phyloP scores from a whole-genome alignment of 2,329 filamentous ascomycete species.

The Penicillium sumatraense region DNA sequence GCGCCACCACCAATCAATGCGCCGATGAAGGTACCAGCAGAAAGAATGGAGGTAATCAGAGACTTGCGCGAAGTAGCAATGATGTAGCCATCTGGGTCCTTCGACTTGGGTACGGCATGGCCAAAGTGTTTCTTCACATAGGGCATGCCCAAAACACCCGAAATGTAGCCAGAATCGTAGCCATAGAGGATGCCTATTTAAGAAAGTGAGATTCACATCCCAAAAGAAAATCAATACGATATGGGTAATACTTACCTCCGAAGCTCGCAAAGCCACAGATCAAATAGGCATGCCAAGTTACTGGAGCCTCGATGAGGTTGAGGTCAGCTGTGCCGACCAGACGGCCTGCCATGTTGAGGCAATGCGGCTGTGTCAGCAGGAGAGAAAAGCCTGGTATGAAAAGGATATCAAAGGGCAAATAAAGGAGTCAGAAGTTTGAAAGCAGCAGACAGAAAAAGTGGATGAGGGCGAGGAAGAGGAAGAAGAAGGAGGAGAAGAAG shows the following conservation, averaged over 20 bases:
- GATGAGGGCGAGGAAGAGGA: not conserved
- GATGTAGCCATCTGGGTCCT: constrained; percentile 42
- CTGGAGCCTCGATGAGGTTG: constrained; percentile 67
- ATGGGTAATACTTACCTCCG: constrained; percentile 52
- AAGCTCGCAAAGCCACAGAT: constrained; percentile 74
- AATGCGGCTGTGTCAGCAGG: not conserved
- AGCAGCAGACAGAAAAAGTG: not conserved
- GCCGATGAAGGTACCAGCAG: constrained; percentile 76
- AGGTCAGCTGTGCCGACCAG: constrained; percentile 52
- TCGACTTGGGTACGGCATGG: constrained; percentile 34
- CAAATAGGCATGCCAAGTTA: constrained; percentile 70
- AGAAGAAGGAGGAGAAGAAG: not conserved
- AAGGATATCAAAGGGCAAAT: not conserved
- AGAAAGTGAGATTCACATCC: not conserved
- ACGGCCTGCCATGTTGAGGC: constrained; percentile 15
- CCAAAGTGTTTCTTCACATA: constrained; percentile 51
- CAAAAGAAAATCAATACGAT: constrained; percentile 30
- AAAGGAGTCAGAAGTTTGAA: not conserved
- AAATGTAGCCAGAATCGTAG: constrained; percentile 63
- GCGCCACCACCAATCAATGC: constrained; percentile 76
- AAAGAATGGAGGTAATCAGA: constrained; percentile 76
- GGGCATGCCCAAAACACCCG: constrained; percentile 55
- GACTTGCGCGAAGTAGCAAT: constrained; percentile 57
- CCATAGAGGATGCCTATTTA: constrained; percentile 22
- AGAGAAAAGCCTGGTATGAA: not conserved